Evolutionary conservation across 331 rosid species (phyloP).

Genomic region (Spiraea crenata): DNA sequence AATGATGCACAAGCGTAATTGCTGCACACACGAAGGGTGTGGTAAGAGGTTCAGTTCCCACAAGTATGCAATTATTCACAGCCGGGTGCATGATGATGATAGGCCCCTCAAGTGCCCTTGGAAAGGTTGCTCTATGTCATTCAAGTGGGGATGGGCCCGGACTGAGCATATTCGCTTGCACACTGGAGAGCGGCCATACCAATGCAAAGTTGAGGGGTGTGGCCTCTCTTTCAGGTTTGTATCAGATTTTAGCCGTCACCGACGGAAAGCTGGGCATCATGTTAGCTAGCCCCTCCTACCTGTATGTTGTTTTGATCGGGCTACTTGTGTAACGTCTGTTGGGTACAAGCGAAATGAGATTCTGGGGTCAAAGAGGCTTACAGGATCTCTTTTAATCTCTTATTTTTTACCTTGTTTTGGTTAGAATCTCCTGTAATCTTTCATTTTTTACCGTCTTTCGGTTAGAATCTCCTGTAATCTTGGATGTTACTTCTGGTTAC

Average conservation of each 20-base stretch:
- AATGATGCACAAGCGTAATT: conserved; percentile 73
- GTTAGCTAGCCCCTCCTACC: conserved; percentile 46
- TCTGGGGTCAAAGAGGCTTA: conserved; percentile 26
- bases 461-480: conserved; percentile 19
- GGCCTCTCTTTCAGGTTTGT: conserved; percentile 92
- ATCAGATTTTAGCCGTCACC: conserved; percentile 92
- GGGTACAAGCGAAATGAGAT: conserved; percentile 39
- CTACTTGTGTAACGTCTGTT: conserved; percentile 31
- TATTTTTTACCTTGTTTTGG: neutral
- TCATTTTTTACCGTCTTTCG: neutral
- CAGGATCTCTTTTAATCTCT: conserved; percentile 19
- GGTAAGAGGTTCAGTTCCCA: conserved; percentile 93
- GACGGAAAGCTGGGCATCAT: conserved; percentile 89
- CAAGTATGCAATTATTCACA: conserved; percentile 80
- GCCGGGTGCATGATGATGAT: conserved; percentile 88
- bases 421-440: conserved; percentile 20
- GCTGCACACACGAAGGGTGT: conserved; percentile 86
- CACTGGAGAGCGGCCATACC: conserved; percentile 94
- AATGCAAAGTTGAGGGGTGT: conserved; percentile 82
- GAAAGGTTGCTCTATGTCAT: conserved; percentile 96
- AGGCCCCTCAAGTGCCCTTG: conserved; percentile 98
- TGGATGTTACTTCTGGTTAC: conserved; percentile 1
- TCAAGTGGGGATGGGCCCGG: conserved; percentile 99
- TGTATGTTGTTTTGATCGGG: conserved; percentile 9
- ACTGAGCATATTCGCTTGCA: conserved; percentile 96